These are phyloP conservation scores for Pichia cabralensis DNA, from an alignment of 805 yeast species.

Conservation along the genomic window DNA sequence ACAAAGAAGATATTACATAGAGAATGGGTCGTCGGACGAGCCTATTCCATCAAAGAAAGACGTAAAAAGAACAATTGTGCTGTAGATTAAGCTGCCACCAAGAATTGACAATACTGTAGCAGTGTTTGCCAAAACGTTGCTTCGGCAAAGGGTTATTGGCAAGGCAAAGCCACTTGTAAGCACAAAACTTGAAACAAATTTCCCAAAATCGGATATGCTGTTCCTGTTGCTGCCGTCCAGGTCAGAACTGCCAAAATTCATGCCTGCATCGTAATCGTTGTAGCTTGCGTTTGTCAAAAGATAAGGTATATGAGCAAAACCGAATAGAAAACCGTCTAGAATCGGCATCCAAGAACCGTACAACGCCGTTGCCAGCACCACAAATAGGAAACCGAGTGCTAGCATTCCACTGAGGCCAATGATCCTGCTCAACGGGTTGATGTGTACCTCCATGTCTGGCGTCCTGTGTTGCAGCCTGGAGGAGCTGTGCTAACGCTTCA, in stretches of 20 bases:
- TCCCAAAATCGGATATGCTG: conserved; percentile 64
- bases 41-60: conserved; percentile 57
- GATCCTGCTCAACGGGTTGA: conserved; percentile 45
- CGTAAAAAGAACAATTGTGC: conserved; percentile 74
- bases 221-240: conserved; percentile 42
- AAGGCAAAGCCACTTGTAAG: conserved; percentile 65
- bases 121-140: conserved; percentile 52
- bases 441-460: not conserved
- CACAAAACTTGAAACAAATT: conserved; percentile 68
- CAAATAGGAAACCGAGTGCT: conserved; percentile 83
- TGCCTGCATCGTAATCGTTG: conserved; percentile 40
- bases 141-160: conserved; percentile 71
- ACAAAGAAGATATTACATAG: not conserved
- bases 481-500: no score
- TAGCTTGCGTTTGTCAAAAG: conserved; percentile 41
- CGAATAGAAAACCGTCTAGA: conserved; percentile 51
- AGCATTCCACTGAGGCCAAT: conserved; percentile 67
- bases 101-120: conserved; percentile 69
- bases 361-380: conserved; percentile 79
- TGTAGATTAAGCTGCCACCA: conserved; percentile 81
- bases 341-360: conserved; percentile 90
- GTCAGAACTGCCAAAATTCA: conserved; percentile 24
- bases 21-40: conserved; percentile 28
- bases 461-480: no score
- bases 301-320: conserved; percentile 65